Conservation (phyloP, 768 basidiomycete species). For the Podaxis rugospora region DNA sequence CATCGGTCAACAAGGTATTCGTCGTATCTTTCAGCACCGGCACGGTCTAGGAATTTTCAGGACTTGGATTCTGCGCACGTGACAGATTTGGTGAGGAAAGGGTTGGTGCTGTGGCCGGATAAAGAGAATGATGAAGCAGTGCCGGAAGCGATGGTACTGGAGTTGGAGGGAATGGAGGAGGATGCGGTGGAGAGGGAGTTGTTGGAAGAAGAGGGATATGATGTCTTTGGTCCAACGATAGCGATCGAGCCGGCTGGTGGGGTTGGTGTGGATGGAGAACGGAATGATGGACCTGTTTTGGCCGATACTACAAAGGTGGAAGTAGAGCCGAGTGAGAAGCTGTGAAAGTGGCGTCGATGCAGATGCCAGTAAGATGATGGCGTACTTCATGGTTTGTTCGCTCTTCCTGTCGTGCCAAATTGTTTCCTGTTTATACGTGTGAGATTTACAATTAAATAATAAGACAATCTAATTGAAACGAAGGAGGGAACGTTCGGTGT, state of each 20-base stretch:
- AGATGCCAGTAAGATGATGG: not conserved
- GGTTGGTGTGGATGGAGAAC: not conserved
- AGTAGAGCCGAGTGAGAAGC: not conserved
- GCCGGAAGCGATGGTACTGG: conserved; percentile 4
- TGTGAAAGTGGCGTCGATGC: not conserved
- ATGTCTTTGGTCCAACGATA: conserved; percentile 9
- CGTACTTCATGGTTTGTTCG: not conserved
- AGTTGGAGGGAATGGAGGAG: conserved; percentile 8
- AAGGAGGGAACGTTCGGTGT: not conserved
- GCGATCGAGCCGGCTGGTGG: not conserved
- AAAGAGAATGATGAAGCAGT: conserved; percentile 4
- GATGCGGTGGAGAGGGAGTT: conserved; percentile 10
- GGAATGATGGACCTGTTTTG: not conserved
- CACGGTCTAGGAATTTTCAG: conserved; percentile 32
- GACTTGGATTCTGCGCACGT: conserved; percentile 46
- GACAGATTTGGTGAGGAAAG: conserved; percentile 41
- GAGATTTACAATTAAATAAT: not conserved
- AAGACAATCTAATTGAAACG: not conserved
- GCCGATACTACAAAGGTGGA: not conserved
- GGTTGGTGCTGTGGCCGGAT: conserved; percentile 44
- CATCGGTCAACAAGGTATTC: conserved; percentile 33
- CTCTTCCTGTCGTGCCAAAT: not conserved
- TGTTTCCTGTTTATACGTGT: not conserved
- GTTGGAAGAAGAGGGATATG: not conserved
- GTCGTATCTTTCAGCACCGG: conserved; percentile 31